phyloP scores from a whole-genome alignment of 108 stramenopile species.

The Cyclotella sp. region DNA sequence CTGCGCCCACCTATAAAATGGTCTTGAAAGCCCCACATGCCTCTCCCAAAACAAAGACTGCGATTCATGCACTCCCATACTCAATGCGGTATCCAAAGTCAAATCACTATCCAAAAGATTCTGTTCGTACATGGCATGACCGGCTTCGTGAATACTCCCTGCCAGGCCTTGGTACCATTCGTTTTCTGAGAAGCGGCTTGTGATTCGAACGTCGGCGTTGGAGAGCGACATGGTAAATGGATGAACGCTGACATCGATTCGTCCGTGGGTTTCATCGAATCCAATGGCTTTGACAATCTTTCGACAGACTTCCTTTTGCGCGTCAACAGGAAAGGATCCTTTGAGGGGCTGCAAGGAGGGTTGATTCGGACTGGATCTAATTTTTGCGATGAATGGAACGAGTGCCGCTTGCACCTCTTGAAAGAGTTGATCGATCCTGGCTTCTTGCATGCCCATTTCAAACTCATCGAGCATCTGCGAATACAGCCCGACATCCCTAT shows the following conservation, averaged over 20 bases:
- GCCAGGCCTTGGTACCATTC: slow-evolving; percentile 91
- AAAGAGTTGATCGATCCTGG: slow-evolving; percentile 81
- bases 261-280: slow-evolving; percentile 69
- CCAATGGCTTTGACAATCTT: slow-evolving; percentile 76
- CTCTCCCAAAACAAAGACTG: slow-evolving; percentile 94
- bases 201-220: slow-evolving; percentile 88
- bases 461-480: slow-evolving; percentile 76
- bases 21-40: slow-evolving; percentile 72
- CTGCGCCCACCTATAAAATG: slow-evolving; percentile 78
- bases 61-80: slow-evolving; percentile 92
- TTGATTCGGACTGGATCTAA: slow-evolving; percentile 39
- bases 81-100: slow-evolving; percentile 65
- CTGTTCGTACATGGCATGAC: slow-evolving; percentile 95
- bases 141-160: slow-evolving; percentile 91
- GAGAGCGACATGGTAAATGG: slow-evolving; percentile 87
- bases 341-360: slow-evolving; percentile 49
- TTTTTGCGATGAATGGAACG: slow-evolving; percentile 74
- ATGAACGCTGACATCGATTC: slow-evolving; percentile 91
- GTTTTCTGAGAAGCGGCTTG: slow-evolving; percentile 73
- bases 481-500: slow-evolving; percentile 52
- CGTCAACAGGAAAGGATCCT: slow-evolving; percentile 57
- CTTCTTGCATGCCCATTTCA: slow-evolving; percentile 82
- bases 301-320: slow-evolving; percentile 63
- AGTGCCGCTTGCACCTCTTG: slow-evolving; percentile 68
- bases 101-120: slow-evolving; percentile 57